Evolutionary conservation across 768 basidiomycete species (phyloP), one percentile per base, ranked within the genome.

Genomic region (Kwoniella sp.): DNA sequence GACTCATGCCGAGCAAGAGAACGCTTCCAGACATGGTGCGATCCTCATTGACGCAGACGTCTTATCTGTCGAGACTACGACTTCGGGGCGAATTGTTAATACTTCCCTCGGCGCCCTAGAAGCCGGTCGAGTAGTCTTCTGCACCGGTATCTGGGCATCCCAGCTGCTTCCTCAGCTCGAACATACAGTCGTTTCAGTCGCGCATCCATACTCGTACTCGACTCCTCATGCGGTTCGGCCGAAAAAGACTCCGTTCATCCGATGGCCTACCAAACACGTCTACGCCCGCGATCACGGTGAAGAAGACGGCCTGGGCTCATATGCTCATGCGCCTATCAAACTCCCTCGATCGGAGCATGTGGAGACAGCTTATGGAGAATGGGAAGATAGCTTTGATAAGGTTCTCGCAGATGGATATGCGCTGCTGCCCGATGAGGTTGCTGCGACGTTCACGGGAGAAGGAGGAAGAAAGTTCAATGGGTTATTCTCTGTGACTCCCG

Each of bases 161-260:
- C 58, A 65, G 29, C 52, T 65, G 8, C 52, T 65, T 15, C 57
- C 63, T 30, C 24, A 21, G 8, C 29, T 65, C 24, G 33, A 33
- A 33, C 36, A 55, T 40, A 26, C 54, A 2, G 58, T 65, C 24
- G 52, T 59, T 15, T 59, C 64, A 10, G 64, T 65, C 40, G 33
- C 64, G 19, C 64, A 65, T n/a, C 64, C 64, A 8, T 65, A 65
- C 44, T 59, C 64, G 26, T 59, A 65, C 26, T 59, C 64, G 3
- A 25, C 26, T 9, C 57, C 51, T 12, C 64, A 65, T 37, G 48
- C 33, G 4, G 21, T 48, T 10, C 29, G 58, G 17, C 19, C n/a
- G 40, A 37, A 54, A 7, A 53, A 60, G 37, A 59, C 57, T 17
- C 64, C 64, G 1, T 65, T 65, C 51, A 54, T 65, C 3, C 51